These are phyloP conservation scores for Penicillium canescens DNA, from an alignment of 495 filamentous ascomycete genomes.

Conservation along the genomic window DNA sequence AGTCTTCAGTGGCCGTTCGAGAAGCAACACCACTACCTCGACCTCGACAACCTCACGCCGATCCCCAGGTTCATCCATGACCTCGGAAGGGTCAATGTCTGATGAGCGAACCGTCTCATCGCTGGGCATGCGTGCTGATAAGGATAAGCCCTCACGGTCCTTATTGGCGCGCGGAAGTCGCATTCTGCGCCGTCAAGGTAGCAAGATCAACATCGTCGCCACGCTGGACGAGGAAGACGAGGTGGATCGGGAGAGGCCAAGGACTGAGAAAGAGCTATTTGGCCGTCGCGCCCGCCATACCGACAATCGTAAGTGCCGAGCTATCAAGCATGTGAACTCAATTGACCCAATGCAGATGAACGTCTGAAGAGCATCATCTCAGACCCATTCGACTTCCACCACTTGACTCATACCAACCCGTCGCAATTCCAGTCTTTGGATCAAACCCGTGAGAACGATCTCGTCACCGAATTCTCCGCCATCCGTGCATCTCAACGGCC, in stretches of 20 bases:
- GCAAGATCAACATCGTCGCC: constrained; percentile 51
- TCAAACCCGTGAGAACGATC: constrained; percentile 56
- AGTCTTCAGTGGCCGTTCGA: constrained; percentile 43
- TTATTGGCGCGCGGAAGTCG: constrained; percentile 50
- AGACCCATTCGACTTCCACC: constrained; percentile 84
- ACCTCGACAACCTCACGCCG: constrained; percentile 32
- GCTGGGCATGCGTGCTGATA: constrained; percentile 32
- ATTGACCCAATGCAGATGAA: constrained; percentile 27
- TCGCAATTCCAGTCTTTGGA: constrained; percentile 62
- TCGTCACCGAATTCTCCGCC: constrained; percentile 66
- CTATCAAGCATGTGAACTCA: not conserved
- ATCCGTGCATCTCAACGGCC: constrained; percentile 68
- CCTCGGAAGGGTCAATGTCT: constrained; percentile 30
- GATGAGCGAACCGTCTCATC: constrained; percentile 37
- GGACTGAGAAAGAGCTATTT: constrained; percentile 39
- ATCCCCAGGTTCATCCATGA: constrained; percentile 43
- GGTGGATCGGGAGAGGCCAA: constrained; percentile 33
- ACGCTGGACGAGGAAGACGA: constrained; percentile 50
- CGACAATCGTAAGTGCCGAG: constrained; percentile 34
- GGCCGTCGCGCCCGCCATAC: constrained; percentile 32
- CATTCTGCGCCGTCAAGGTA: constrained; percentile 53
- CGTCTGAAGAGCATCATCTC: constrained; percentile 63
- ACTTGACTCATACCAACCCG: constrained; percentile 74
- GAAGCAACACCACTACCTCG: constrained; percentile 47
- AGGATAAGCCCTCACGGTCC: constrained; percentile 43